Evolutionary conservation across 148 eudicot species (phyloP), one percentile per base, ranked within the genome.

Genomic region (Rhododendron ovatum): DNA sequence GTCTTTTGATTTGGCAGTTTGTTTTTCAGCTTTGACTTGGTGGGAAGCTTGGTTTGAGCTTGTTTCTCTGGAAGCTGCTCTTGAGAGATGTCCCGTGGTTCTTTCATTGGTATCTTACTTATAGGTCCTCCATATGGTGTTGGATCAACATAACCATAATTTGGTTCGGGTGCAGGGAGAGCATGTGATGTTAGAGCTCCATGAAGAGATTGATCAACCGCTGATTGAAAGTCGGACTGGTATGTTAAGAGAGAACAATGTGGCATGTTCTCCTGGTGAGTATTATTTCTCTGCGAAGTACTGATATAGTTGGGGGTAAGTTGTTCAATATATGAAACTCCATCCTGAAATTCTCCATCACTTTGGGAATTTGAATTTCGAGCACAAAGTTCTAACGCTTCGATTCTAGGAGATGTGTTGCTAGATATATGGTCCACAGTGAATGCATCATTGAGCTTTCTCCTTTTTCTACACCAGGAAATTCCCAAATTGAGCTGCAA

Each of bases 401-500:
- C 15, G 28, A 45, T 65, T 45, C 59, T 71, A 43, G 43, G 59
- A 51, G 35, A 43, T 45, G 41, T 13, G 14, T 43, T 26, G 24
- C 55, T 15, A 24, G n/a, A 67, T 37, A 43, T 75, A 65, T 15
- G 57, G n/a, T 48, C 63, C 30, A 20, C 73, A 30, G 80, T n/a
- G 11, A 57, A 47, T 71, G 61, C 85, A 28, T 33, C 43, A 71
- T 26, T 47, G 28, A 71, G 63, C 79, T 59, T 84, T 84, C 85
- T 69, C 63, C 48, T 84, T 71, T 71, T 84, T 30, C 85, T 84
- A 71, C 50, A 9, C 79, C 28, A 48, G 63, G 79, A 15, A 47
- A 84, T 48, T 71, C 63, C 79, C 79, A 84, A 71, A 48, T 84
- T 71, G 59, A 84, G 45, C 85, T 84, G 85, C 85, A 84, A 84